Base-by-base conservation (phyloP, 352 stramenopile genomes). In the Halophytophthora polymorphica region DNA sequence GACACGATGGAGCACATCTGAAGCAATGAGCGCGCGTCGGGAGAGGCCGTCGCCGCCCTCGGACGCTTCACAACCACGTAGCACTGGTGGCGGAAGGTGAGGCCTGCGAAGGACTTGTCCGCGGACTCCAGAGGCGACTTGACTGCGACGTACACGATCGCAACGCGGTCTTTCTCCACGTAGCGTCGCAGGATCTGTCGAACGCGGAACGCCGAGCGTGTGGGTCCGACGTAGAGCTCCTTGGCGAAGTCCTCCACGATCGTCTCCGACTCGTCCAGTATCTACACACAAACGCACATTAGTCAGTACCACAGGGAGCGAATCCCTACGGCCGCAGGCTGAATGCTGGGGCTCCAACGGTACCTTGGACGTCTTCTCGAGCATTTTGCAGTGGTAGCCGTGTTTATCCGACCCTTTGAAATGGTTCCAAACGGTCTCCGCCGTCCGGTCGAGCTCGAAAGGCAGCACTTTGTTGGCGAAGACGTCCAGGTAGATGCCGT, bases 1-100 rank as follows among this genome's bases (percentile, higher is more conserved):
- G 59, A 68, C 39, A 68, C 59, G 12, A 71, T 44, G 17, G 67
- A 65, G 44, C 71, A 80, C 49, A 66, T 75, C 51, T 86, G 74
- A 19, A 89, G 61, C 35, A 87, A 53, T 33, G 70, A 67, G 31
- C 60, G 61, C 6, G 47, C 34, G 33, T 64, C 62, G 40, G 56
- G 25, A 15, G 66, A 60, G 36, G 58, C 64, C 7, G 42, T 21
- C 25, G 55, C 40, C 0, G 60, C 47, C 1, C 55, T 60, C 17
- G 59, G 60, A 13, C 56, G 59, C 48, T 63, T 72, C 39, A 43
- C 58, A 11, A 72, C 64, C 10, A 58, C 59, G 50, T 72, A 72
- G 31, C 55, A 67, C 21, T 72, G 61, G 15, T 72, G 59, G 28
- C 59, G 64, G 19, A 69, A 63, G 15, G 55, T 67, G 6, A 69